Conservation (phyloP, 202 grass and related monocot genomes). For the Schoenoplectus triqueter region DNA sequence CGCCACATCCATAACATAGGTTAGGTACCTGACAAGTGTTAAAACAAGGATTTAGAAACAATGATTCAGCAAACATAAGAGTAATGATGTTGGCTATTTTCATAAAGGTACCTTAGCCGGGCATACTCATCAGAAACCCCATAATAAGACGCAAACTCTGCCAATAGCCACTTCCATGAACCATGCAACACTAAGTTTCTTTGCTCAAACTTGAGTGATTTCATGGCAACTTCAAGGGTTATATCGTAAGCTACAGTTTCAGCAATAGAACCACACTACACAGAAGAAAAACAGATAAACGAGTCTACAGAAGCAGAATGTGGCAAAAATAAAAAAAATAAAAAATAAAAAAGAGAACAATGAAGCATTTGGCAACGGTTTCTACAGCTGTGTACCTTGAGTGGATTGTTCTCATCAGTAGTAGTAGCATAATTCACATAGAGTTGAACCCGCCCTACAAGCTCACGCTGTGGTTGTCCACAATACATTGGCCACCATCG, state of each 20-base stretch:
- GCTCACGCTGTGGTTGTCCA: constrained; percentile 80
- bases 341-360: not conserved
- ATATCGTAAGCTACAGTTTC: constrained; percentile 99
- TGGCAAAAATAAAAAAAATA: not conserved
- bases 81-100: not conserved
- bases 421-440: constrained; percentile 78
- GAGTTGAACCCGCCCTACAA: constrained; percentile 87
- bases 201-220: constrained; percentile 81
- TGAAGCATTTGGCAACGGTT: constrained; percentile 6
- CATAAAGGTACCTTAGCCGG: constrained; percentile 74
- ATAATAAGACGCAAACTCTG: constrained; percentile 94
- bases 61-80: constrained; percentile 19
- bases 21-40: constrained; percentile 70
- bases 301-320: constrained; percentile 32
- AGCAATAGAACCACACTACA: constrained; percentile 96
- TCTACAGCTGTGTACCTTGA: constrained; percentile 67
- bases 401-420: constrained; percentile 73
- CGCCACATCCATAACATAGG: constrained; percentile 98
- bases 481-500: constrained; percentile 92
- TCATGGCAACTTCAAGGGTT: constrained; percentile 95
- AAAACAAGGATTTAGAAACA: constrained; percentile 21
- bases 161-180: constrained; percentile 93
- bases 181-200: constrained; percentile 81
- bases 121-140: constrained; percentile 97
- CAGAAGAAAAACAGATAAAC: constrained; percentile 48